Percentiles rank a stretch among this genome's conserved stretches.
Evolutionary conservation across 768 basidiomycete genomes (phyloP).

Genomic region (Floccularia luteovirens): DNA sequence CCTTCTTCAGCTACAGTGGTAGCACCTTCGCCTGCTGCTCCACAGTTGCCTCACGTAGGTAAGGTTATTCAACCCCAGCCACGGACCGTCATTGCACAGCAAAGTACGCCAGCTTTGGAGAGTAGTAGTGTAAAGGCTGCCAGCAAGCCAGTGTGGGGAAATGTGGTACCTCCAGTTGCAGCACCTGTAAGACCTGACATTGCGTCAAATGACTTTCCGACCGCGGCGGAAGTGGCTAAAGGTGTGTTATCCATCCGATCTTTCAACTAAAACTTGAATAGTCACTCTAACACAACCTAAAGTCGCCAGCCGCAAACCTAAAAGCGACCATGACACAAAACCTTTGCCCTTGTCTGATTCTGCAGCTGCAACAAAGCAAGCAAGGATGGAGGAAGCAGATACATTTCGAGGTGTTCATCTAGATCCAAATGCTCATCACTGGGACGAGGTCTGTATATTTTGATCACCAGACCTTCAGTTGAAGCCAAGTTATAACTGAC

Average conservation of each 20-base stretch:
- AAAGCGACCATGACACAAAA: constrained; percentile 29
- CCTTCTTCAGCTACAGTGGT: constrained; percentile 24
- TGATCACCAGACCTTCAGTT: constrained; percentile 1
- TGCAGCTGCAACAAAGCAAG: constrained; percentile 48
- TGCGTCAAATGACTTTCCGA: constrained; percentile 77
- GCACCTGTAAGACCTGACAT: constrained; percentile 31
- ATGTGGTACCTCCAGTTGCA: constrained; percentile 35
- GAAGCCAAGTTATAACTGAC: constrained; percentile 1
- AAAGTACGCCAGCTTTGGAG: constrained; percentile 22
- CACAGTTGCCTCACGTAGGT: constrained; percentile 48
- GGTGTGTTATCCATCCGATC: constrained; percentile 34
- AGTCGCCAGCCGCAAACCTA: constrained; percentile 25
- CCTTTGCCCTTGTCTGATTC: constrained; percentile 43
- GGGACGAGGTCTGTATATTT: constrained; percentile 81
- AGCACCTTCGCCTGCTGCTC: constrained; percentile 25
- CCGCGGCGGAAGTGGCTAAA: constrained; percentile 91
- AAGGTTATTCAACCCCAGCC: constrained; percentile 69
- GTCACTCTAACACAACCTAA: not conserved
- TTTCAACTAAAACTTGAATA: not conserved
- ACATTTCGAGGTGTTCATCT: constrained; percentile 92
- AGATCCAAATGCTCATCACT: constrained; percentile 91
- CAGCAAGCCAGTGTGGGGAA: constrained; percentile 68
- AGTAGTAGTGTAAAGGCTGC: constrained; percentile 14
- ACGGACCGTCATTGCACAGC: constrained; percentile 27
- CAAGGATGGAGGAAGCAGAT: constrained; percentile 77